A percentile compares a stretch with the other conserved stretches of the same genome.
Conservation (phyloP, 2,329 filamentous ascomycete species). For the Thermochaetoides dissita region DNA sequence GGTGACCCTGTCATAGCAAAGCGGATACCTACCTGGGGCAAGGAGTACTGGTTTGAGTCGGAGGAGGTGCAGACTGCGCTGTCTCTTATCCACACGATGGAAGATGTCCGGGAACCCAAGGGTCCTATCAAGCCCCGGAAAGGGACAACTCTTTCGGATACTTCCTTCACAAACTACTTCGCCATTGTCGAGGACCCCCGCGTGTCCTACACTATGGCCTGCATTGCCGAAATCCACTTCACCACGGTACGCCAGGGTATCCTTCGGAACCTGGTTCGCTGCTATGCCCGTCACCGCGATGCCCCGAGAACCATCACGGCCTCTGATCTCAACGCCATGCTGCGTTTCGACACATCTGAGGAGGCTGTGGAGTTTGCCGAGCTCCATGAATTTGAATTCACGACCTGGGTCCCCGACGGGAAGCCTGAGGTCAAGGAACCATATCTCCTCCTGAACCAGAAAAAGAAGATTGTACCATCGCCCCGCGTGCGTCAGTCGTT, state of each 20-base stretch:
- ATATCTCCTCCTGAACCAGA: conserved; percentile 33
- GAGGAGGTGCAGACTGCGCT: conserved; percentile 48
- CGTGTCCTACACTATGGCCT: conserved; percentile 57
- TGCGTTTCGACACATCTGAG: conserved; percentile 53
- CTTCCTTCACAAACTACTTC: conserved; percentile 42
- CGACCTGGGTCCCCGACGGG: conserved; percentile 20
- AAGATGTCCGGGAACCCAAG: conserved; percentile 42
- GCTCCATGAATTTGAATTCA: conserved; percentile 41
- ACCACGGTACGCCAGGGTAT: conserved; percentile 45
- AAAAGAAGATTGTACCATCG: conserved; percentile 30
- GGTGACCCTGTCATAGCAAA: conserved; percentile 44
- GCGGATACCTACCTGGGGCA: conserved; percentile 41
- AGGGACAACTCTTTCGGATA: conserved; percentile 33
- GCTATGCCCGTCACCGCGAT: conserved; percentile 42
- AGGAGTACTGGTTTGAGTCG: conserved; percentile 38
- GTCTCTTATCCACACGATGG: conserved; percentile 44
- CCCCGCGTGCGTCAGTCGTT: conserved; percentile 40
- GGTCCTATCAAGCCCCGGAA: conserved; percentile 41
- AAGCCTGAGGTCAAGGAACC: conserved; percentile 13
- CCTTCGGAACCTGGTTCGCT: conserved; percentile 38
- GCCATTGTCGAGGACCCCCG: conserved; percentile 40
- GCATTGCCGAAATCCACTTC: conserved; percentile 55
- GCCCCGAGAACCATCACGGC: conserved; percentile 47
- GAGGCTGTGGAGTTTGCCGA: conserved; percentile 54
- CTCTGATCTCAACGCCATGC: conserved; percentile 37